These are phyloP conservation scores for Mycena alexandri DNA, from an alignment of 768 basidiomycete species.

Conservation along the genomic window DNA sequence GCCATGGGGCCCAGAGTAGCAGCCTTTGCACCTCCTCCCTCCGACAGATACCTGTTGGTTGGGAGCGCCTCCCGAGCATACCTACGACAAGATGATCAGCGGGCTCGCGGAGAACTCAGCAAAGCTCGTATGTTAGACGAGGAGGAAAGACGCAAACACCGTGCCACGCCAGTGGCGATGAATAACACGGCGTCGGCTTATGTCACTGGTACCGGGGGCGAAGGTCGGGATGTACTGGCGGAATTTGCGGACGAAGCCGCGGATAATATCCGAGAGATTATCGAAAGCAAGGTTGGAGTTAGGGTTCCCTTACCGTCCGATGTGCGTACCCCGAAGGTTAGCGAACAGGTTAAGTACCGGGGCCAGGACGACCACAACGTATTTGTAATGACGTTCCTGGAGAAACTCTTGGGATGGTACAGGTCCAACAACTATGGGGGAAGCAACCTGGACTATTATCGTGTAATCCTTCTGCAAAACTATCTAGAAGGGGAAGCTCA, in stretches of 20 bases:
- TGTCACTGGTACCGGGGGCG: background rate
- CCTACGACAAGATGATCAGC: background rate
- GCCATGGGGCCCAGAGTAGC: no score
- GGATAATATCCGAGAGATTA: background rate
- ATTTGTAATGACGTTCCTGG: background rate
- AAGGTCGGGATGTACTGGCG: background rate
- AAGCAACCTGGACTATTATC: background rate
- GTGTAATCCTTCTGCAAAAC: background rate
- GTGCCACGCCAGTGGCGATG: background rate
- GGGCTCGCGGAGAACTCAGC: no score
- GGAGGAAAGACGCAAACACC: no score
- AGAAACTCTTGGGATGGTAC: constrained; percentile 2
- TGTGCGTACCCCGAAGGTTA: background rate
- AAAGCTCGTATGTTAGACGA: no score
- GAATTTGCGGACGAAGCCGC: background rate
- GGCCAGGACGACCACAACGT: constrained; percentile 18
- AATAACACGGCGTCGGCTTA: background rate
- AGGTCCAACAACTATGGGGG: background rate
- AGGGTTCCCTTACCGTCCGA: background rate
- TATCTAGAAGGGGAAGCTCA: background rate
- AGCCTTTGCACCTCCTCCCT: background rate
- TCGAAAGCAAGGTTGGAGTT: background rate
- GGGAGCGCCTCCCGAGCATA: background rate
- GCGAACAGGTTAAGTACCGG: background rate
- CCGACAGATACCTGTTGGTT: background rate